These are phyloP conservation scores for Saururus chinensis DNA, from an alignment of 164 flowering plant species.

Conservation along the genomic window DNA sequence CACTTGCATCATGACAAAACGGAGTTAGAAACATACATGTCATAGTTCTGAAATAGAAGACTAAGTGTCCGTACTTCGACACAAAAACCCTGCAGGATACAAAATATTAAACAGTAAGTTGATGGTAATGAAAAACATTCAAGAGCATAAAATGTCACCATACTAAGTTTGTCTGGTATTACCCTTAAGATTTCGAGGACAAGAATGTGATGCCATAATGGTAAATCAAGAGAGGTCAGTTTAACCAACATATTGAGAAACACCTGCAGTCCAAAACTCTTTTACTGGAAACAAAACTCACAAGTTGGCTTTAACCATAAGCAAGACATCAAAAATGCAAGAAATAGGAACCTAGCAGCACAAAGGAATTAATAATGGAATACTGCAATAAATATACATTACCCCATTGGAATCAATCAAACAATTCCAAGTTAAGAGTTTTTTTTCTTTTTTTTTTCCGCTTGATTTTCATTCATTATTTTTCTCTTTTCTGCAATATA, in stretches of 20 bases:
- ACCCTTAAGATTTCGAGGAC: slow-evolving; percentile 98
- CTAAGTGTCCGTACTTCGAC: slow-evolving; percentile 91
- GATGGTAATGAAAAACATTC: no score
- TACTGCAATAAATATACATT: no score
- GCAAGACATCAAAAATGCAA: background rate
- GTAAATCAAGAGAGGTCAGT: slow-evolving; percentile 73
- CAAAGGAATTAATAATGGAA: no score
- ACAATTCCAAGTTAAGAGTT: no score
- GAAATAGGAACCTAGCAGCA: no score
- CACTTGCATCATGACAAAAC: background rate
- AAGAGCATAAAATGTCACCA: background rate
- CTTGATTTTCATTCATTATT: no score
- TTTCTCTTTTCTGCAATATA: no score
- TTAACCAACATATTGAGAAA: slow-evolving; percentile 92
- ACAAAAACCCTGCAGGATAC: slow-evolving; percentile 75
- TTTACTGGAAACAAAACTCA: background rate
- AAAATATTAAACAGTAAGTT: background rate
- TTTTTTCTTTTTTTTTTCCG: no score
- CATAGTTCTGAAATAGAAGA: slow-evolving; percentile 88
- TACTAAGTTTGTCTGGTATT: slow-evolving; percentile 10
- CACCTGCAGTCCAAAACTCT: slow-evolving; percentile 49
- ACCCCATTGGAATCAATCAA: no score
- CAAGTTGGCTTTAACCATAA: background rate
- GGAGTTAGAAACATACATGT: slow-evolving; percentile 57
- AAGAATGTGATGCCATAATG: slow-evolving; percentile 97